These are phyloP conservation scores for Mucor mucedo DNA, from an alignment of 371 early-diverging fungal genomes.

Conservation along the genomic window DNA sequence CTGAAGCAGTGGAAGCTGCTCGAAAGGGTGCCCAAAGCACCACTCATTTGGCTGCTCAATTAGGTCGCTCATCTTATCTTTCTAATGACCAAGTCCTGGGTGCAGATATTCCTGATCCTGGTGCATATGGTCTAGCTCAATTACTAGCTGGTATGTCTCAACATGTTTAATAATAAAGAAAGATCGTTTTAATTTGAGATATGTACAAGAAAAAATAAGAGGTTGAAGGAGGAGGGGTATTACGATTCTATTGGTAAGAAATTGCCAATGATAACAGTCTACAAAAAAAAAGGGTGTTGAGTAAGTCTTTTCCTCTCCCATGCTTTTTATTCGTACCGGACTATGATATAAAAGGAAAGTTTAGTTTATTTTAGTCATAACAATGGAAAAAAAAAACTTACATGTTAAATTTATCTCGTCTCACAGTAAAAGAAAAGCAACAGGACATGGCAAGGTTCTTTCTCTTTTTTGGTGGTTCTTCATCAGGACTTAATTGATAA, in stretches of 20 bases:
- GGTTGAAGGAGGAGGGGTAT: background rate
- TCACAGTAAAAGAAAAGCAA: conserved; percentile 89
- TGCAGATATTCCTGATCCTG: conserved; percentile 67
- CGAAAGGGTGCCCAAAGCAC: conserved; percentile 64
- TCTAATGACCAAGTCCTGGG: conserved; percentile 52
- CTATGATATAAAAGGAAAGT: conserved; percentile 17
- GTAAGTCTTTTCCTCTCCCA: background rate
- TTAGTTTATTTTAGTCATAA: background rate
- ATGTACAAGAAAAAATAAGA: background rate
- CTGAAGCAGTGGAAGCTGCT: conserved; percentile 61
- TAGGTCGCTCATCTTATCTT: conserved; percentile 78
- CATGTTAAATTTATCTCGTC: conserved; percentile 86
- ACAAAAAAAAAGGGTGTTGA: background rate
- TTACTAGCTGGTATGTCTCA: conserved; percentile 57
- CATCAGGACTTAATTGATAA: conserved; percentile 6
- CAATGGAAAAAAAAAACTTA: conserved; percentile 13
- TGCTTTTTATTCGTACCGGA: conserved; percentile 26
- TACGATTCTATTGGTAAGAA: conserved; percentile 64
- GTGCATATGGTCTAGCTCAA: conserved; percentile 68
- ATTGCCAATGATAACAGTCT: conserved; percentile 77
- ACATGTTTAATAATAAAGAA: conserved; percentile 6
- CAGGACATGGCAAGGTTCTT: conserved; percentile 62
- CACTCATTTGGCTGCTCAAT: conserved; percentile 57
- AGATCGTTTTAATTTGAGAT: background rate
- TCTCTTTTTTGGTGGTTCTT: conserved; percentile 26